phyloP scores from a whole-genome alignment of 1,139 yeast genomes.

The Hyphopichia buzzinii region DNA sequence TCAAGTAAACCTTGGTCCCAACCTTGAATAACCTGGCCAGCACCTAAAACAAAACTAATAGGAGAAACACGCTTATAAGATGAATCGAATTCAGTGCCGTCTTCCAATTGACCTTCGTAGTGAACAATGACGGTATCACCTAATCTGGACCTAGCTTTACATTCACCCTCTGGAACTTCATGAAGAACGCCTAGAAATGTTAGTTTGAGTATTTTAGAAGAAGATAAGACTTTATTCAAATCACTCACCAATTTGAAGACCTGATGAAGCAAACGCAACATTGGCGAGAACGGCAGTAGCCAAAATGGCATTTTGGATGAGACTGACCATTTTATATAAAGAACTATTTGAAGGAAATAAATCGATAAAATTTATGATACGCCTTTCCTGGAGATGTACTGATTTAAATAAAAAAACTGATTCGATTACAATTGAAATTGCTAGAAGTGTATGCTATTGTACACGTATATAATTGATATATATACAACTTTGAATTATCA shows the following conservation, averaged over 20 bases:
- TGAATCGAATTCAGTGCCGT: constrained; percentile 75
- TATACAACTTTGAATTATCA: constrained; percentile 1
- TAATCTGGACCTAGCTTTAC: constrained; percentile 51
- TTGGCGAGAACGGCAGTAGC: neutral
- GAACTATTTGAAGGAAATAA: too few relatives aligned
- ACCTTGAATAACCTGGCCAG: constrained; percentile 76
- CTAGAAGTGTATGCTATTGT: constrained; percentile 13
- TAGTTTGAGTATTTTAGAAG: neutral
- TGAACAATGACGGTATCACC: constrained; percentile 75
- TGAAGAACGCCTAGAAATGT: constrained; percentile 36
- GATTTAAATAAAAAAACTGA: too few relatives aligned
- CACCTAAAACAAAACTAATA: constrained; percentile 65
- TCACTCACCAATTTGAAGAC: constrained; percentile 28
- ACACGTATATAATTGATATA: constrained; percentile 17
- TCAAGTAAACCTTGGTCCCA: constrained; percentile 81
- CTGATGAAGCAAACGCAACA: constrained; percentile 6
- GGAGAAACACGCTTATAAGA: constrained; percentile 66
- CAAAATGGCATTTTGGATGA: too few relatives aligned
- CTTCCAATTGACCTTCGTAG: constrained; percentile 67
- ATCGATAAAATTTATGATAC: too few relatives aligned
- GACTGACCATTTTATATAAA: too few relatives aligned
- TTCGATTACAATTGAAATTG: neutral
- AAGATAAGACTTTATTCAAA: constrained; percentile 6
- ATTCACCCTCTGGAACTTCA: constrained; percentile 47
- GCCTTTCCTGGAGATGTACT: too few relatives aligned